Evolutionary conservation across 2,329 filamentous ascomycete genomes (phyloP), one percentile per base, ranked within the genome.

Genomic region (Coniella vitis): DNA sequence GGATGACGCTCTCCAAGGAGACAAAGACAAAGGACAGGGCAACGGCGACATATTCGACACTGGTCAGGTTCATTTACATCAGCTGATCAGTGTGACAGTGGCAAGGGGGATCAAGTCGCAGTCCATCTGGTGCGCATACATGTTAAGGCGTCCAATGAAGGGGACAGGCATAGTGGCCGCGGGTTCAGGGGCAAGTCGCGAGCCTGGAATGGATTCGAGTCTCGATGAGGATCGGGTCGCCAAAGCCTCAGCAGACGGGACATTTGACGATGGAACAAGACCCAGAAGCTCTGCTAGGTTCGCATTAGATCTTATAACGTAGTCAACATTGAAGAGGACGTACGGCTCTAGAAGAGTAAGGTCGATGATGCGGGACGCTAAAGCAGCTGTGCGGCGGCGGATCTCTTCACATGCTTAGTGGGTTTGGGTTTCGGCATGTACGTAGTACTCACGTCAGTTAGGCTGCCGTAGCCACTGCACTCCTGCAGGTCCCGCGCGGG

Each of bases 21-120:
- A 97, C 84, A 34, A 98, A 78, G 45, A 88, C 61, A 60, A 97
- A 86, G 7, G 91, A 97, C 48, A 83, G 82, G 40, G 93, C 69
- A 38, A 98, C 79, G 35, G 90, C 89, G 55, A 94, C 69, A 70
- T 97, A 97, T 71, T 98, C 90, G 67, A 78, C 78, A 66, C 86
- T 90, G 56, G 20, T 19, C 21, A 16, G 37, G 39, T 47, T 36
- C 14, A 31, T 48, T 25, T 19, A 20, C 10, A 25, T 21, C 14
- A 32, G 35, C 25, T 29, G 25, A 5, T 36, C 5, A 16, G 36
- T 25, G n/a, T 39, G 36, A 10, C 7, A n/a, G 19, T 4, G 22
- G 13, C 10, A 14, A 3, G n/a, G 9, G 20, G 32, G 35, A 19
- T 13, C 21, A 10, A 3, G 9, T 1, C 16, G 10, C 25, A 29